Evolutionary conservation across 495 filamentous ascomycete genomes (phyloP), one percentile per base, ranked within the genome.

Genomic region (Cercophora newfieldiana): DNA sequence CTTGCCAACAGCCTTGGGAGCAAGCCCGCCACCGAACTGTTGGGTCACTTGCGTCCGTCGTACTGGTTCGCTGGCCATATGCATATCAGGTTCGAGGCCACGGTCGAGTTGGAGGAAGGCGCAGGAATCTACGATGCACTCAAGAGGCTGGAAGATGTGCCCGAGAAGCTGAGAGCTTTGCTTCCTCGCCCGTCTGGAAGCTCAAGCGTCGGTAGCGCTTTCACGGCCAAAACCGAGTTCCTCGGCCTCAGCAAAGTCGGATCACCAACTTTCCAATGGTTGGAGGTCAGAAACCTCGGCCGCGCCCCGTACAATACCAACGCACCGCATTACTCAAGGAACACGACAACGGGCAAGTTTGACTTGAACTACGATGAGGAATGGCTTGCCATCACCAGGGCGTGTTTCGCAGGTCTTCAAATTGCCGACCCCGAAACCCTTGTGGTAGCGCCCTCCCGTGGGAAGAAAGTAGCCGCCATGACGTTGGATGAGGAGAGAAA

Each of bases 31-130:
- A 81, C 81, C 65, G 83, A 88, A 37, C 86, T 94, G 8, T 81
- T 97, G 68, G 86, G 92, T 69, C 85, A 90, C 31, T 77, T 97
- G 44, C 83, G 89, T 31, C 93, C 93, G 6, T 77, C 83, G 1
- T 89, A 91, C 72, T 97, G 93, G 93, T 94, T 97, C 75, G 89
- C 91, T 4, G 93, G 91, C 1, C 93, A 97, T 73, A 69, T 96
- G 72, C 93, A 97, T 76, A 85, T 88, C 69, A 91, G 90, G 70
- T 96, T 88, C 70, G 70, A 86, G 7, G 92, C 92, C 5, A 68
- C 86, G 0, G 83, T 93, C 53, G 75, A 83, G 2, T 89, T 94
- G 76, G 79, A 81, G n/a, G 50, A 25, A 18, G 47, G 26, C 66
- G 60, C 18, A 2, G 37, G 37, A 6, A 44, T 44, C 37, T 14